phyloP scores from a whole-genome alignment of 495 filamentous ascomycete genomes.

The Bacidia rubella region DNA sequence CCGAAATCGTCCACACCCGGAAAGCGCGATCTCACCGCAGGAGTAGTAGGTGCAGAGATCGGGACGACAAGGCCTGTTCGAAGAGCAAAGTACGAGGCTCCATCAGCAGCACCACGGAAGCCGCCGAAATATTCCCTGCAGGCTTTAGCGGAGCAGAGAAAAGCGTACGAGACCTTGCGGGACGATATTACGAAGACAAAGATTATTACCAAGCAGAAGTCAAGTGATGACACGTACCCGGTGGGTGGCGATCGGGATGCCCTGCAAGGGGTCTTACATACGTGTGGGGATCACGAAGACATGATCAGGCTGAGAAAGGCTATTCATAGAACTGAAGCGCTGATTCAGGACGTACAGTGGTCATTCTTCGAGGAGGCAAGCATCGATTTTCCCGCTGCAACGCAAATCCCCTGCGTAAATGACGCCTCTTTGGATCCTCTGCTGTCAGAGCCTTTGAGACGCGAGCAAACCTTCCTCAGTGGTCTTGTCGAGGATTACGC shows the following conservation, averaged over 20 bases:
- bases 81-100: slow-evolving; percentile 1
- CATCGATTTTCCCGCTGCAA: slow-evolving; percentile 15
- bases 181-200: slow-evolving; percentile 39
- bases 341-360: slow-evolving; percentile 44
- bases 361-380: slow-evolving; percentile 47
- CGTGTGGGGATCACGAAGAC: slow-evolving; percentile 35
- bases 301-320: slow-evolving; percentile 51
- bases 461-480: slow-evolving; percentile 52
- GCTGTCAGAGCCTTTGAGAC: slow-evolving; percentile 23
- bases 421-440: slow-evolving; percentile 1
- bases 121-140: slow-evolving; percentile 54
- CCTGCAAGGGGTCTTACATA: slow-evolving; percentile 26
- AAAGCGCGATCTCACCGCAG: background rate
- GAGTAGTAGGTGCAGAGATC: background rate
- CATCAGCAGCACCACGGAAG: slow-evolving; percentile 31
- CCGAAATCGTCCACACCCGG: slow-evolving; percentile 11
- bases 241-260: slow-evolving; percentile 27
- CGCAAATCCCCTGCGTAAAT: slow-evolving; percentile 2
- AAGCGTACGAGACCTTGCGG: slow-evolving; percentile 43
- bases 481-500: slow-evolving; percentile 52
- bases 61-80: background rate
- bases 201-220: slow-evolving; percentile 16
- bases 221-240: slow-evolving; percentile 26
- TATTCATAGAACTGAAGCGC: slow-evolving; percentile 61
- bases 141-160: slow-evolving; percentile 44